phyloP scores from a whole-genome alignment of 208 protist species.

The Leishmania lainsoni region DNA sequence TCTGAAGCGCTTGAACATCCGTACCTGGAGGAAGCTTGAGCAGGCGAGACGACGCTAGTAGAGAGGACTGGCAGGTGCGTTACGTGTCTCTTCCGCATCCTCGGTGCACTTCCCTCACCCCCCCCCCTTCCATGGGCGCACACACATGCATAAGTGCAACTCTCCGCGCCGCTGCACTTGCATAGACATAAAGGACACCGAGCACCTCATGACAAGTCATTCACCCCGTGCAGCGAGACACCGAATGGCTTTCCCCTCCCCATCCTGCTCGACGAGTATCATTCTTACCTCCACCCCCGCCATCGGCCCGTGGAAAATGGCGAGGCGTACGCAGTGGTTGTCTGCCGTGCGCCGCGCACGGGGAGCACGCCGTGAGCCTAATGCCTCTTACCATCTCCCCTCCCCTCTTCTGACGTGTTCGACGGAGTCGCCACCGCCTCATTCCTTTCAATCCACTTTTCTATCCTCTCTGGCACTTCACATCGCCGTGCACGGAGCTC shows the following conservation, averaged over 20 bases:
- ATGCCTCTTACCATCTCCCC: not conserved
- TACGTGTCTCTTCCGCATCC: not conserved
- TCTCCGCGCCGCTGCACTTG: not conserved
- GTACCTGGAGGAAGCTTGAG: constrained; percentile 36
- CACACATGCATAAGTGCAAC: not conserved
- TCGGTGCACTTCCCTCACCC: not conserved
- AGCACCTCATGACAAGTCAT: not conserved
- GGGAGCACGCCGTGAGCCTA: not conserved
- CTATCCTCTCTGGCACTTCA: not conserved
- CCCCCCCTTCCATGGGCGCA: not conserved
- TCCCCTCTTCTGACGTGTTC: not conserved
- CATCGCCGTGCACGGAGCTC: not conserved
- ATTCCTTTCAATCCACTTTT: not conserved
- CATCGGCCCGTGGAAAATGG: not conserved
- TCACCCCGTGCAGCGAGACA: not conserved
- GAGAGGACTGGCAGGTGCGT: not conserved
- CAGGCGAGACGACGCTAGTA: not conserved
- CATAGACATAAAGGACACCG: not conserved
- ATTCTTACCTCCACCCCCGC: not conserved
- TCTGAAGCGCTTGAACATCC: constrained; percentile 69
- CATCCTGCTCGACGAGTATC: not conserved
- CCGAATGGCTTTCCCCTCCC: not conserved
- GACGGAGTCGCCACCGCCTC: not conserved
- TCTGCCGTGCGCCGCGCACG: not conserved
- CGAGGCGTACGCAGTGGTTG: not conserved